phyloP scores from a whole-genome alignment of 257 asterid genomes.

The Penstemon newberryi region DNA sequence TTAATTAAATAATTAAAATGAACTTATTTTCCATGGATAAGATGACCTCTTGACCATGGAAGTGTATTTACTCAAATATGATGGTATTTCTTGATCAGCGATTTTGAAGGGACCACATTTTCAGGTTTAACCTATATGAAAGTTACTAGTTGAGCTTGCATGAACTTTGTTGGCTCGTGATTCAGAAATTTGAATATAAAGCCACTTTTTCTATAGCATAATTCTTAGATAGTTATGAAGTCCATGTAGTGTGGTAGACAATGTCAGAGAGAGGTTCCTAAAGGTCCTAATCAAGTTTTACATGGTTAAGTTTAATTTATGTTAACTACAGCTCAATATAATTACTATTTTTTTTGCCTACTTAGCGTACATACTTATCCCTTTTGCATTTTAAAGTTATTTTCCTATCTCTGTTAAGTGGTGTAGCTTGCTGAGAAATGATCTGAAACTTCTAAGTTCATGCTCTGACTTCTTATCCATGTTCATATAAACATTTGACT shows the following conservation, averaged over 20 bases:
- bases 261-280: constrained; percentile 12
- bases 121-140: too few species aligned
- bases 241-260: constrained; percentile 1
- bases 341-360: neutral
- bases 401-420: constrained; percentile 16
- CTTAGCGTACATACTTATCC: constrained; percentile 12
- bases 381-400: neutral
- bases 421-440: constrained; percentile 8
- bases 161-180: neutral
- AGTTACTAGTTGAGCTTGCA: neutral
- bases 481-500: constrained; percentile 5
- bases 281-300: constrained; percentile 6
- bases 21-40: neutral
- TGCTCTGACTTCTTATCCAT: constrained; percentile 7
- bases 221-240: neutral
- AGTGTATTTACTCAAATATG: neutral
- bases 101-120: neutral
- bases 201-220: constrained; percentile 4
- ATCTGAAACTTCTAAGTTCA: constrained; percentile 20
- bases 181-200: neutral
- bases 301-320: neutral
- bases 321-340: neutral
- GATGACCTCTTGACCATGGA: neutral
- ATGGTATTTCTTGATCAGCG: neutral
- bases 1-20: neutral